Conservation (phyloP, 2,329 filamentous ascomycete genomes). For the Balansia obtecta region DNA sequence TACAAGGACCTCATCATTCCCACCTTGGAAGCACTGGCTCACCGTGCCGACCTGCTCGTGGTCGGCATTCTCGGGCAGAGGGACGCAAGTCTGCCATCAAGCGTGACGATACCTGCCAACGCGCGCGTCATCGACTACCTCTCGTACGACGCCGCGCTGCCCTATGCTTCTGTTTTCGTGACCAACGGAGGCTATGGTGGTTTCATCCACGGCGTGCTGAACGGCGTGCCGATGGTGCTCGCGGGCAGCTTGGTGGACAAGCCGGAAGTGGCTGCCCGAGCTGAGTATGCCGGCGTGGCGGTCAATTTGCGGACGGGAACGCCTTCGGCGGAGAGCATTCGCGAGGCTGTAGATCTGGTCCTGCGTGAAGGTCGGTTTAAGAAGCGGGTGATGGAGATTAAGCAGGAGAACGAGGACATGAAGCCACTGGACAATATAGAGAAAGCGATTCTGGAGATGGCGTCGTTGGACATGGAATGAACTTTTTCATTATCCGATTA, state of each 20-base stretch:
- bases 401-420: constrained; percentile 21
- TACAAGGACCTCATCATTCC: constrained; percentile 31
- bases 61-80: constrained; percentile 19
- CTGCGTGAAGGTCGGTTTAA: constrained; percentile 19
- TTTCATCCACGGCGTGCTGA: constrained; percentile 29
- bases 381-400: constrained; percentile 17
- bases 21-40: constrained; percentile 28
- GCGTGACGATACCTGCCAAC: constrained; percentile 25
- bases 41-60: constrained; percentile 25
- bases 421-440: constrained; percentile 3
- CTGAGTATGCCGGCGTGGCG: constrained; percentile 30
- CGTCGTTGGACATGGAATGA: constrained; percentile 2
- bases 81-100: constrained; percentile 12
- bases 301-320: constrained; percentile 28
- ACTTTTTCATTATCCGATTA: too few relatives aligned
- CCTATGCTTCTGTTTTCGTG: constrained; percentile 31
- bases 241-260: constrained; percentile 30
- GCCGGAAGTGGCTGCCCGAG: constrained; percentile 26
- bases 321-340: constrained; percentile 17
- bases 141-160: constrained; percentile 33
- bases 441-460: neutral
- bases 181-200: constrained; percentile 37
- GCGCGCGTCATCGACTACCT: constrained; percentile 33
- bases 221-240: constrained; percentile 35
- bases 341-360: constrained; percentile 18